Conservation (phyloP, 768 basidiomycete genomes). For the Termitomyces heimii region DNA sequence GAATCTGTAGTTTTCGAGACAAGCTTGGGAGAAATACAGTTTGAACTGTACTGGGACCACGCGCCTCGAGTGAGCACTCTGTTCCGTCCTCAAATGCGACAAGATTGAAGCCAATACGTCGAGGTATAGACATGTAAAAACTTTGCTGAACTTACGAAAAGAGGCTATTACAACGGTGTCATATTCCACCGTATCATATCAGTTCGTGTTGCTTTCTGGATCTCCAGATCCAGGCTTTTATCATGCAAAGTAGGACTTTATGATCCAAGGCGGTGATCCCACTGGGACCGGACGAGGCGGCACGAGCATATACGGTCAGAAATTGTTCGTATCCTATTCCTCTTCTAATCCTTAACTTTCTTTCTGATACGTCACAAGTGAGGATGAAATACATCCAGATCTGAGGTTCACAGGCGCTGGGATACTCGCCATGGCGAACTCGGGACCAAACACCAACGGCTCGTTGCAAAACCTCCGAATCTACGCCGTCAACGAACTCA, state of each 20-base stretch:
- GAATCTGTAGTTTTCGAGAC: constrained; percentile 77
- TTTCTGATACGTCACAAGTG: constrained; percentile 34
- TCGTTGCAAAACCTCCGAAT: constrained; percentile 37
- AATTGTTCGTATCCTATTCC: constrained; percentile 54
- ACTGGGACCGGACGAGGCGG: constrained; percentile 94
- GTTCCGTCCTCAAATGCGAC: constrained; percentile 1
- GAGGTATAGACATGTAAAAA: constrained; percentile 82
- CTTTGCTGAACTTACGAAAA: constrained; percentile 85
- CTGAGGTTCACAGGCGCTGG: constrained; percentile 94
- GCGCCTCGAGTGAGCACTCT: constrained; percentile 60
- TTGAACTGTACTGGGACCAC: constrained; percentile 92
- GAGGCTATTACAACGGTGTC: constrained; percentile 89
- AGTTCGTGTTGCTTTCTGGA: constrained; percentile 33
- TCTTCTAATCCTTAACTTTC: not conserved
- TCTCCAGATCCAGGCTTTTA: not conserved
- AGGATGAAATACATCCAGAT: constrained; percentile 89
- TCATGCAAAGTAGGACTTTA: constrained; percentile 65
- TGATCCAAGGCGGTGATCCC: constrained; percentile 95
- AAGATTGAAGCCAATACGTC: constrained; percentile 14
- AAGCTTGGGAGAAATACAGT: constrained; percentile 76
- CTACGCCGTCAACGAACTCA: constrained; percentile 30
- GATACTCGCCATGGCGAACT: constrained; percentile 96
- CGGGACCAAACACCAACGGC: constrained; percentile 91
- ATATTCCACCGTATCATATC: constrained; percentile 90
- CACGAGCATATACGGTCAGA: constrained; percentile 83